A percentile compares a stretch with the other conserved stretches of the same genome.
Evolutionary conservation across 2,329 filamentous ascomycete species (phyloP).

Genomic region (Aureobasidium lini): DNA sequence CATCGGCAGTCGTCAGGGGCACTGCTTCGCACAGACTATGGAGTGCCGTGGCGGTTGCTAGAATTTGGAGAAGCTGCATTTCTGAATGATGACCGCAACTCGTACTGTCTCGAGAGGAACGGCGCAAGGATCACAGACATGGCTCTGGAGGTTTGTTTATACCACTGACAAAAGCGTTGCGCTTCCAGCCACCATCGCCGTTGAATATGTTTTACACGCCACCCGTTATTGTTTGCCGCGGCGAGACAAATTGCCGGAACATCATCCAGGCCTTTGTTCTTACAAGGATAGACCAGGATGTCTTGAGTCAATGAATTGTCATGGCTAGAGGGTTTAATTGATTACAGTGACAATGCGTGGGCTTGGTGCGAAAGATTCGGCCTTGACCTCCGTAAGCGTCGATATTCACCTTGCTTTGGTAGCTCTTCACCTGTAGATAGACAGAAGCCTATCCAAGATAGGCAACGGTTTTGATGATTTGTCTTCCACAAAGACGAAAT

Average conservation of each 20-base stretch:
- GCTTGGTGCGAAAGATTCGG: too few species aligned
- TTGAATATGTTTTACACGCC: not conserved
- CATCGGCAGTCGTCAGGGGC: not conserved
- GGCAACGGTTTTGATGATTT: too few species aligned
- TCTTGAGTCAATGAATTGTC: too few species aligned
- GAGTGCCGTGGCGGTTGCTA: not conserved
- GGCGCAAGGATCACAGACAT: not conserved
- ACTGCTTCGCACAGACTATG: not conserved
- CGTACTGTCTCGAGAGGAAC: not conserved
- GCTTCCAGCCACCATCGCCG: not conserved
- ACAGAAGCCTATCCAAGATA: too few species aligned
- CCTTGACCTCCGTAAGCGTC: too few species aligned
- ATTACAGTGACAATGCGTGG: too few species aligned
- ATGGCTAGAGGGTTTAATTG: too few species aligned
- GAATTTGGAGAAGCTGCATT: not conserved
- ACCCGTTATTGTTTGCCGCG: not conserved
- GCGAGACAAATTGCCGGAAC: not conserved
- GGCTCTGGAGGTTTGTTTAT: not conserved
- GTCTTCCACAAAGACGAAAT: too few species aligned
- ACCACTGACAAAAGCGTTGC: not conserved
- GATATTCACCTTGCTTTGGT: too few species aligned
- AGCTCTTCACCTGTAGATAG: too few species aligned
- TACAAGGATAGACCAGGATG: too few species aligned
- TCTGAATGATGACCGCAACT: not conserved
- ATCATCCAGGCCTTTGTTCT: not conserved